Base-by-base conservation (phyloP, 2,329 filamentous ascomycete species). In the Pseudogymnoascus sp. region DNA sequence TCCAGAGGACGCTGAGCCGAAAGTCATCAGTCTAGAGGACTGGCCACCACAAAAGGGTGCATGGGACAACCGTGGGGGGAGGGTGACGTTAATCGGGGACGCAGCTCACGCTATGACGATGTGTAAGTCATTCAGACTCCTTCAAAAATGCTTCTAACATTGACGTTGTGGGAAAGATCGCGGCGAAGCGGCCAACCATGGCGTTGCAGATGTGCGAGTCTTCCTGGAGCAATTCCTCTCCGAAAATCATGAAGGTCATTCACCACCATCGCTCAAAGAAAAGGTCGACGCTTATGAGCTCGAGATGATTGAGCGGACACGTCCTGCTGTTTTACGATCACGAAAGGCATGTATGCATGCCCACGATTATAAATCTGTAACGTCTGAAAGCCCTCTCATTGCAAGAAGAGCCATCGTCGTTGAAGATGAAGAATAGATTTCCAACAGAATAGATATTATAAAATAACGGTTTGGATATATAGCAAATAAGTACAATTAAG, bases 281-380 rank as follows among this genome's bases (percentile, higher is more conserved):
- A 79, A 83, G 65, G 72, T 79, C 8, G 82, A 77, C 70, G 28
- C 14, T 0, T 83, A 81, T 62, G 79, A 82, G 60, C 67, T 73
- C 0, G 72, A 71, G 8, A 76, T 81, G 9, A 72, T 77, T 4
- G 58, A 67, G 0, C 73, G 81, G 2, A 71, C 76, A 0, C 74
- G 73, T 1, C 74, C 76, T 0, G 79, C 77, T 2, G 78, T 83
- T 4, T 64, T 81, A 9, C 75, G 77, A 2, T 81, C 79, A 2
- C 73, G 81, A 3, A 75, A 77, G 64, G 81, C 81, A 0, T 83
- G 79, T 63, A 63, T 82, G 2, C 81, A 84, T 67, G 80, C 81
- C 0, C 80, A 84, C 67, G 72, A 79, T 16, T 83, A 78, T 69
- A 41, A 41, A 20, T 0, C 63, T 75, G 6, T 61, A 35, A 47